A percentile compares a stretch with the other conserved stretches of the same genome.
These are phyloP conservation scores for Stagonosporopsis rhizophila DNA, from an alignment of 2,329 filamentous ascomycete species.

Conservation along the genomic window DNA sequence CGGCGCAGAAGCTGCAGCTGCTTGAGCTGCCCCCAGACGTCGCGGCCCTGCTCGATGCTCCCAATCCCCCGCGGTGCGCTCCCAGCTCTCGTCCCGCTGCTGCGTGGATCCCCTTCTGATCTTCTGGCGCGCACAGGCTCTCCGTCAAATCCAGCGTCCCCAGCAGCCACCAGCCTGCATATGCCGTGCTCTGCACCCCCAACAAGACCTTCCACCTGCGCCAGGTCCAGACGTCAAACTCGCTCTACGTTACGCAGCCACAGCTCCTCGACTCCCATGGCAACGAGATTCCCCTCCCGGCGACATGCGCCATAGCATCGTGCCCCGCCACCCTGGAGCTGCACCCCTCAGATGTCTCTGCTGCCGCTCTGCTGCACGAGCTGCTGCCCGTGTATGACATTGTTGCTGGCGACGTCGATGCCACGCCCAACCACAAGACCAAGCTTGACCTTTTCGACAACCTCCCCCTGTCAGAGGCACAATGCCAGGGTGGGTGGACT, in stretches of 20 bases:
- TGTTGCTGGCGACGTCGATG: conserved; percentile 36
- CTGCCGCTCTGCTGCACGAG: conserved; percentile 46
- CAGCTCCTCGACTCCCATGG: conserved; percentile 46
- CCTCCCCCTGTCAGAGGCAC: conserved; percentile 59
- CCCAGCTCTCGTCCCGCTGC: conserved; percentile 28
- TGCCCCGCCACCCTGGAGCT: conserved; percentile 56
- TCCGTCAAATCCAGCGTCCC: conserved; percentile 45
- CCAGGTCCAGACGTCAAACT: conserved; percentile 71
- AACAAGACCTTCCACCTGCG: conserved; percentile 65
- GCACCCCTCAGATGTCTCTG: conserved; percentile 43
- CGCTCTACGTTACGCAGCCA: conserved; percentile 62
- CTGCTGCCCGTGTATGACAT: conserved; percentile 51
- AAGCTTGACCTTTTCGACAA: conserved; percentile 56
- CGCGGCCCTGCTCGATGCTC: conserved; percentile 59
- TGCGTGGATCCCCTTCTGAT: conserved; percentile 32
- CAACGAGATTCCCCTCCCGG: conserved; percentile 42
- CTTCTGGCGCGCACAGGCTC: conserved; percentile 36
- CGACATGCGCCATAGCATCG: conserved; percentile 53
- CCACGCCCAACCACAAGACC: conserved; percentile 37
- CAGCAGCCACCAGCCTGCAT: conserved; percentile 44
- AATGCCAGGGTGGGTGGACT: conserved; percentile 60
- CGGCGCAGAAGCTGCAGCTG: conserved; percentile 63
- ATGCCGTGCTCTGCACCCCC: conserved; percentile 67
- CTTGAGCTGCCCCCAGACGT: conserved; percentile 67
- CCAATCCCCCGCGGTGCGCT: conserved; percentile 54